Conservation (phyloP, 208 protist species). For the Plasmodiophora brassicae region DNA sequence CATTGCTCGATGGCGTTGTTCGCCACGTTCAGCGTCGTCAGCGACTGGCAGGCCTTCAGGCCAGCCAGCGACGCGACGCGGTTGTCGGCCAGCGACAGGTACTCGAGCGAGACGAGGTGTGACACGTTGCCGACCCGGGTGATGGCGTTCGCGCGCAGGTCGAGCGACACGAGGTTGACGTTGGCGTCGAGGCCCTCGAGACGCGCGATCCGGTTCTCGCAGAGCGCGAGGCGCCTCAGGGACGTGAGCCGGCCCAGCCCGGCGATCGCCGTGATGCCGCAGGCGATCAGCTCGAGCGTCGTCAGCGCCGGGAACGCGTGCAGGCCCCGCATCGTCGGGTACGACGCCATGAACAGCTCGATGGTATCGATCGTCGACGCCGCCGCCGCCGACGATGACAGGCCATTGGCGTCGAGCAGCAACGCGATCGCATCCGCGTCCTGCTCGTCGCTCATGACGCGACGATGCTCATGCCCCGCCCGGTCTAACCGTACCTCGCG, state of each 20-base stretch:
- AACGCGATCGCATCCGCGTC: neutral
- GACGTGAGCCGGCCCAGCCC: constrained; percentile 32
- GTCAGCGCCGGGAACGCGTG: neutral
- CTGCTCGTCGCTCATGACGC: neutral
- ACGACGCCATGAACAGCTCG: neutral
- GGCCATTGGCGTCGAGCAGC: neutral
- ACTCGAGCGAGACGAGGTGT: neutral
- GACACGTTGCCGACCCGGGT: neutral
- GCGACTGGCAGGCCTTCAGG: neutral
- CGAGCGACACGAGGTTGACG: constrained; percentile 29
- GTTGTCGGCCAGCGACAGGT: neutral
- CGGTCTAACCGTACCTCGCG: too few relatives aligned
- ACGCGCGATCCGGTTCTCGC: constrained; percentile 50
- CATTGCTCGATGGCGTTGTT: neutral
- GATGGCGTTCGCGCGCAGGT: constrained; percentile 49
- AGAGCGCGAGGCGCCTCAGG: constrained; percentile 48
- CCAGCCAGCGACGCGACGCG: neutral
- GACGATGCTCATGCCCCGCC: too few relatives aligned
- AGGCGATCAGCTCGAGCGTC: constrained; percentile 38
- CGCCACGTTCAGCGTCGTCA: neutral
- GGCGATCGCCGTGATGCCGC: constrained; percentile 38
- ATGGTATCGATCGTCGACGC: neutral
- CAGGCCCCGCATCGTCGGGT: neutral
- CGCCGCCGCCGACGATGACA: neutral
- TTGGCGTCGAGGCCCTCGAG: constrained; percentile 39